Percentiles rank a stretch among this genome's conserved stretches.
These are phyloP conservation scores for Globisporangium megalacanthum DNA, from an alignment of 352 stramenopile species.

Conservation along the genomic window DNA sequence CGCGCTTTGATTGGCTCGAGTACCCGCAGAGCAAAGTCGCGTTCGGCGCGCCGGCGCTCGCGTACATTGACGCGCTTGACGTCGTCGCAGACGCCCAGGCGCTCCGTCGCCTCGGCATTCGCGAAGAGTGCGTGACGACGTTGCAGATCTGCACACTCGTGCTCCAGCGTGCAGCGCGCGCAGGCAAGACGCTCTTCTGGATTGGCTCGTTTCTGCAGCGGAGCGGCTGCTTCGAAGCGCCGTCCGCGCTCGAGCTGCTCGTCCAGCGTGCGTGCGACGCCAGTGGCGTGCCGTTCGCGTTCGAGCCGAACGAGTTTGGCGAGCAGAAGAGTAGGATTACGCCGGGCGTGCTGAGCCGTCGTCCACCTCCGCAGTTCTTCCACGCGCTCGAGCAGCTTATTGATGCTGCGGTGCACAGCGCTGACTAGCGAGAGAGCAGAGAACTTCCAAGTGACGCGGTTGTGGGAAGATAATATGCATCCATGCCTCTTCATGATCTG, in stretches of 20 bases:
- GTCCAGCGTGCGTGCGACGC: conserved; percentile 39
- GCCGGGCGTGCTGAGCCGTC: conserved; percentile 53
- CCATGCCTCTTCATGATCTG: background rate
- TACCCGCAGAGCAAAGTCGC: conserved; percentile 64
- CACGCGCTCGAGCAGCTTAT: conserved; percentile 35
- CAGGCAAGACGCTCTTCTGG: conserved; percentile 50
- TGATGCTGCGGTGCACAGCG: background rate
- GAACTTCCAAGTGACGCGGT: background rate
- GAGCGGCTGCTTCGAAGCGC: conserved; percentile 59
- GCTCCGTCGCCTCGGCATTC: conserved; percentile 53
- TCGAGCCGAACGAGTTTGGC: conserved; percentile 49
- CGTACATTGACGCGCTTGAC: conserved; percentile 54
- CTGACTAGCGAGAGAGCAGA: background rate
- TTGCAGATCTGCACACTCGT: conserved; percentile 76
- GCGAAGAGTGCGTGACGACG: conserved; percentile 66
- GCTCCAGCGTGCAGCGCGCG: conserved; percentile 45
- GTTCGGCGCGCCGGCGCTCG: conserved; percentile 36
- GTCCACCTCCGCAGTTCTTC: conserved; percentile 60
- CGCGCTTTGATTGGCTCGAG: conserved; percentile 77
- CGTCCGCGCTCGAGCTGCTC: conserved; percentile 45
- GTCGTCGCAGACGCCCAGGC: conserved; percentile 37
- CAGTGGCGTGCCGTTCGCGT: conserved; percentile 41
- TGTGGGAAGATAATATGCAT: background rate
- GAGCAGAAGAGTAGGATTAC: conserved; percentile 54
- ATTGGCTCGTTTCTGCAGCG: conserved; percentile 71